phyloP scores from a whole-genome alignment of 176 grass and related monocot species.

The Zoysia japonica region DNA sequence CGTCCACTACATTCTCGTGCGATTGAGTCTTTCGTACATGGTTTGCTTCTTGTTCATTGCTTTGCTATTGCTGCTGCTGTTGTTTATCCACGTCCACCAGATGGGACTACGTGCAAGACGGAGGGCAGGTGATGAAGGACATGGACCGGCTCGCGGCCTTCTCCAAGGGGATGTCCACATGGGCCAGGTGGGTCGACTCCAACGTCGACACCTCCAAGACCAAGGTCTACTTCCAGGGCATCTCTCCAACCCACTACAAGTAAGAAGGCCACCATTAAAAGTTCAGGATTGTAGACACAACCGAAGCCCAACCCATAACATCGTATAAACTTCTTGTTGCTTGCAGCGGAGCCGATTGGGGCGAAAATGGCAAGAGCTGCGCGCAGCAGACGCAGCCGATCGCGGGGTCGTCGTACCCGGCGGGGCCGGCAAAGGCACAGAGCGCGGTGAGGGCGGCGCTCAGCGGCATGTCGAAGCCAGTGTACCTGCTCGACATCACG shows the following conservation, averaged over 20 bases:
- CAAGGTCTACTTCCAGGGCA: conserved; percentile 90
- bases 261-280: conserved; percentile 25
- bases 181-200: conserved; percentile 82
- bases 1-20: neutral
- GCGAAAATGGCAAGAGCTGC: conserved; percentile 54
- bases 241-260: conserved; percentile 92
- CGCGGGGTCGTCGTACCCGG: conserved; percentile 59
- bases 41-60: neutral
- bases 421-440: conserved; percentile 55
- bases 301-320: neutral
- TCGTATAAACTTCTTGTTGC: neutral
- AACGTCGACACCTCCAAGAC: conserved; percentile 66
- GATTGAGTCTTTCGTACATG: too few relatives aligned
- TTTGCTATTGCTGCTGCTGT: neutral
- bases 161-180: conserved; percentile 81
- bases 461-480: conserved; percentile 65
- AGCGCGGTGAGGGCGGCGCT: conserved; percentile 57
- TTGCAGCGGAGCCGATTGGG: conserved; percentile 73
- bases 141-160: conserved; percentile 91
- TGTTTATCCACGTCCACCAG: conserved; percentile 44
- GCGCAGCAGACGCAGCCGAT: conserved; percentile 62
- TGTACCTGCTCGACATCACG: conserved; percentile 87
- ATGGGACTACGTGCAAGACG: conserved; percentile 89
- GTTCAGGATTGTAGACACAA: too few relatives aligned
- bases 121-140: conserved; percentile 58